Evolutionary conservation across 2,329 filamentous ascomycete species (phyloP).

Genomic region (Colletotrichum liaoningense): DNA sequence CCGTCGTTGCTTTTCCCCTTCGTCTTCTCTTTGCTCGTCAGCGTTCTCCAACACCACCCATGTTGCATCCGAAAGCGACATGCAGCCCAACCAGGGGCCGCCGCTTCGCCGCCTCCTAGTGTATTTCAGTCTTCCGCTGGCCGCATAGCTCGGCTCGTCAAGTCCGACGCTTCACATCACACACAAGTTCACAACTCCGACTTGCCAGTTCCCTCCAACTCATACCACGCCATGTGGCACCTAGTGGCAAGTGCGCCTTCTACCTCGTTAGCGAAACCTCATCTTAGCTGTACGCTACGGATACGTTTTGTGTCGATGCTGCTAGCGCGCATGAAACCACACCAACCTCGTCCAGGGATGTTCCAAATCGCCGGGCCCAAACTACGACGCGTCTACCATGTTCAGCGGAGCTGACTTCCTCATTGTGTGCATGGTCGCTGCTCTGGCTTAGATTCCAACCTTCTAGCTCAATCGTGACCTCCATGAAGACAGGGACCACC

Average conservation of each 20-base stretch:
- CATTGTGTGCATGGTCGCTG: conserved; percentile 1
- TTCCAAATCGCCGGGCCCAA: conserved; percentile 18
- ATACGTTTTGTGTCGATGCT: background rate
- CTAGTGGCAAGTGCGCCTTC: conserved; percentile 1
- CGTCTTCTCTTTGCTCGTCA: background rate
- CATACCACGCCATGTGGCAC: background rate
- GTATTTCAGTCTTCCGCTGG: background rate
- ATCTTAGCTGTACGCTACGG: background rate
- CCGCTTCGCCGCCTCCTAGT: conserved; percentile 3
- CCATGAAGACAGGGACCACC: background rate
- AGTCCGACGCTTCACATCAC: conserved; percentile 3
- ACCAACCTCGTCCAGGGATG: conserved; percentile 1
- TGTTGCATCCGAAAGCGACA: conserved; percentile 3
- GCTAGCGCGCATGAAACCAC: conserved; percentile 3
- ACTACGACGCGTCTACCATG: background rate
- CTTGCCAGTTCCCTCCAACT: background rate
- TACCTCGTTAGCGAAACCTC: background rate
- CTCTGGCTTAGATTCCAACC: background rate
- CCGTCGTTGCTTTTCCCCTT: conserved; percentile 1
- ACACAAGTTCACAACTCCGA: background rate
- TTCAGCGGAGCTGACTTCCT: conserved; percentile 9
- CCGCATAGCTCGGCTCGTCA: background rate
- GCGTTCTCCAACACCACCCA: background rate
- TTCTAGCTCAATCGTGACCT: conserved; percentile 7
- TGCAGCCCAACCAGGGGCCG: conserved; percentile 6